A percentile compares a stretch with the other conserved stretches of the same genome.
Evolutionary conservation across 768 basidiomycete species (phyloP).

Genomic region (Leccinum arenicola): DNA sequence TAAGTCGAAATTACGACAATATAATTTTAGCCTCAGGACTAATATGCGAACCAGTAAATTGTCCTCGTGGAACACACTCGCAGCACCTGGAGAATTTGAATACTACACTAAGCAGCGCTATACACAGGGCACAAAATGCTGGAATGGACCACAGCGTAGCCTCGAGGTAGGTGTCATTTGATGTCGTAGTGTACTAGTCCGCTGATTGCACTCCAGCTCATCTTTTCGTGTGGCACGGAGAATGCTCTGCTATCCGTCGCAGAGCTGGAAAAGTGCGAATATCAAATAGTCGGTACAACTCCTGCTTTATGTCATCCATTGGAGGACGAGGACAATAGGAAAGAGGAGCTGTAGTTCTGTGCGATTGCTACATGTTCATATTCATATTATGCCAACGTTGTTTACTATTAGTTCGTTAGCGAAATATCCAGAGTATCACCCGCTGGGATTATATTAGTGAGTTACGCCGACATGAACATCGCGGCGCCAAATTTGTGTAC

Average conservation of each 20-base stretch:
- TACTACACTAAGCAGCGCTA: constrained; percentile 86
- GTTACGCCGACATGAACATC: not conserved
- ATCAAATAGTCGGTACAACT: constrained; percentile 79
- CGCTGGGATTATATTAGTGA: not conserved
- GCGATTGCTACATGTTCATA: not conserved
- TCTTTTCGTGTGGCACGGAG: constrained; percentile 81
- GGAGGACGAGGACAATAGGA: constrained; percentile 30
- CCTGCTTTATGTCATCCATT: constrained; percentile 73
- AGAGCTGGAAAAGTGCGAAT: constrained; percentile 97
- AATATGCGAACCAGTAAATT: constrained; percentile 53
- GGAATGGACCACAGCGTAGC: constrained; percentile 93
- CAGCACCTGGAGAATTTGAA: constrained; percentile 56
- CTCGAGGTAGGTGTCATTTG: constrained; percentile 54
- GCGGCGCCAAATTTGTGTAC: not conserved
- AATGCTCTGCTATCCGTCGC: constrained; percentile 74
- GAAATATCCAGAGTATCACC: not conserved
- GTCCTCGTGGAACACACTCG: constrained; percentile 69
- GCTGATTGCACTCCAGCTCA: constrained; percentile 47
- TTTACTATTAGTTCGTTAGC: not conserved
- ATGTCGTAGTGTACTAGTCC: not conserved
- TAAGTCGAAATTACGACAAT: constrained; percentile 36
- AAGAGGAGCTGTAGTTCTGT: constrained; percentile 27
- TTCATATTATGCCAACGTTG: not conserved
- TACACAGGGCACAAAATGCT: constrained; percentile 82
- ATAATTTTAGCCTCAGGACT: not conserved